A percentile compares a stretch with the other conserved stretches of the same genome.
Evolutionary conservation across 768 basidiomycete genomes (phyloP).

Genomic region (Boletus rubroflammeus): DNA sequence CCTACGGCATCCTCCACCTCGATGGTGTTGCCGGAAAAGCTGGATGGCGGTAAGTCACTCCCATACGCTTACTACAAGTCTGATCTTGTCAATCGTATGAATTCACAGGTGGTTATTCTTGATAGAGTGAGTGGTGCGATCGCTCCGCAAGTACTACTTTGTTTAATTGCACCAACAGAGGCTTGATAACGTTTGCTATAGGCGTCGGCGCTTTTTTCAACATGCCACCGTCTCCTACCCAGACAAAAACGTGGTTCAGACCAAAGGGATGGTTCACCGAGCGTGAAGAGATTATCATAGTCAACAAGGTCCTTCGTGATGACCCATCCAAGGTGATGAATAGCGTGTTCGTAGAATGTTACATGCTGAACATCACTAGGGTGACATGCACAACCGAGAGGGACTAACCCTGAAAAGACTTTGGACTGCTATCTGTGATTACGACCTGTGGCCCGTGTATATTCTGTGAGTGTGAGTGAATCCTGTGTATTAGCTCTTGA

Average conservation of each 20-base stretch:
- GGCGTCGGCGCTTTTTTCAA: conserved; percentile 54
- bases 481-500: not conserved
- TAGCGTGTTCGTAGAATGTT: not conserved
- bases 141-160: too few relatives aligned
- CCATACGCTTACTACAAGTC: conserved; percentile 21
- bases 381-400: conserved; percentile 69
- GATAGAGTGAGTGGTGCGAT: conserved; percentile 30
- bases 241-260: conserved; percentile 54
- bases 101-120: conserved; percentile 33
- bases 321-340: conserved; percentile 51
- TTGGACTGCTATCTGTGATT: conserved; percentile 56
- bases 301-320: conserved; percentile 58
- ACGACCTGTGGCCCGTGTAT: conserved; percentile 66
- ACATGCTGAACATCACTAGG: conserved; percentile 1
- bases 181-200: conserved; percentile 46
- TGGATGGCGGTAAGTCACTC: conserved; percentile 16
- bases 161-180: not conserved
- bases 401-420: conserved; percentile 47
- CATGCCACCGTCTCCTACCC: conserved; percentile 59
- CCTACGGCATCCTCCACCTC: conserved; percentile 50
- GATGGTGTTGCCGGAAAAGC: conserved; percentile 6
- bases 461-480: conserved; percentile 32
- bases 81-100: not conserved
- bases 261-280: conserved; percentile 64
- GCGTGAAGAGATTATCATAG: conserved; percentile 57